These are phyloP conservation scores for Lolium rigidum DNA, from an alignment of 176 grass and related monocot species.

Conservation along the genomic window DNA sequence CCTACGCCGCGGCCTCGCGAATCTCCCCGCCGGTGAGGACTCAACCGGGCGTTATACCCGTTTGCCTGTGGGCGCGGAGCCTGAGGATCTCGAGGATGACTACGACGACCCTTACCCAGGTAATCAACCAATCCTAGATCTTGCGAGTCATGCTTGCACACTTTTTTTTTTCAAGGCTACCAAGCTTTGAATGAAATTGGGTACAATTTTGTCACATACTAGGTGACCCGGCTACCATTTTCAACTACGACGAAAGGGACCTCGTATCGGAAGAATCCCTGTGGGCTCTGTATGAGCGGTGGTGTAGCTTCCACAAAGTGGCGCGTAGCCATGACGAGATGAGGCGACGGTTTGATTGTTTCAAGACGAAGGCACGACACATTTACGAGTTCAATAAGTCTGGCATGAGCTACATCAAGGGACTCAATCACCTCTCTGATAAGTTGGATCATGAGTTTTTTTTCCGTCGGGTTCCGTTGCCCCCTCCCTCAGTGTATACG, in stretches of 20 bases:
- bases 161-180: no score
- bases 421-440: background rate
- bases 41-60: background rate
- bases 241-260: slow-evolving; percentile 34
- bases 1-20: background rate
- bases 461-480: background rate
- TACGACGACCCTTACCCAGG: background rate
- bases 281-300: slow-evolving; percentile 32
- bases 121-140: background rate
- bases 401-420: no score
- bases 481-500: background rate
- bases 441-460: background rate
- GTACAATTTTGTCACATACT: no score
- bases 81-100: background rate
- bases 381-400: no score
- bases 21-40: background rate
- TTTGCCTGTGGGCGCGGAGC: background rate
- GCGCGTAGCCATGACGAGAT: slow-evolving; percentile 15
- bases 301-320: background rate
- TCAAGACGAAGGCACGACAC: slow-evolving; percentile 27
- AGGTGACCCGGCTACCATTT: background rate
- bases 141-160: background rate
- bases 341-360: slow-evolving; percentile 24
- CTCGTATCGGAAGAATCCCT: slow-evolving; percentile 19
- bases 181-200: no score